Base-by-base conservation (phyloP, 345 rosid species). In the Mangifera indica region DNA sequence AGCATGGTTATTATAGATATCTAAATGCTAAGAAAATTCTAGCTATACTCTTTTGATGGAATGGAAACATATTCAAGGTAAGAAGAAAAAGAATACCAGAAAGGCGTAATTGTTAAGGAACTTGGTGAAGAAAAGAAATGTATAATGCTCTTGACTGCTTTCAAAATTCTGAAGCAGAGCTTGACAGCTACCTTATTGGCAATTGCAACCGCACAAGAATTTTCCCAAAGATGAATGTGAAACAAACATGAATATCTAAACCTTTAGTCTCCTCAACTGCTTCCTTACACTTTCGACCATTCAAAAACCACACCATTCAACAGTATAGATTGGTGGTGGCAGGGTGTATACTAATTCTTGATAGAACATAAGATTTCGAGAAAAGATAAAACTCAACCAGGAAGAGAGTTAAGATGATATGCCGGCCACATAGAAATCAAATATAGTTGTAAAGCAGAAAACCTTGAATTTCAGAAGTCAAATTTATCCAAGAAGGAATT, bases 231-330 rank as follows among this genome's bases (percentile, higher is more conserved):
- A 72, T 0, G 32, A 72, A 53, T 22, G 10, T 22, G 46, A 15
- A 21, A 37, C 15, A 17, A 51, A 48, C 26, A 18, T 7, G 44
- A 63, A 12, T 29, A 62, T 32, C 52, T 8, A 42, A 21, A 18
- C 25, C 61, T 42, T 57, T 26, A 24, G 63, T 55, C 17, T 26
- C 45, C 18, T 55, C 70, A 12, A 26, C 20, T 21, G 53, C 22
- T 55, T 55, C 55, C 40, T 55, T 56, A 57, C 63, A 56, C 18
- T 22, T 22, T 57, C 64, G 45, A 25, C 54, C 63, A 56, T 69
- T 21, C 26, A 68, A 51, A 55, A 55, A 40, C 34, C 61, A 55
- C 49, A 25, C 4, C 37, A 22, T 22, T 69, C 51, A 44, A 40
- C 64, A 69, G 13, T 69, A 25, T 25, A 57, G 24, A 69, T 25